Conservation (phyloP, 176 grass and related monocot genomes). For the Ananas comosus region DNA sequence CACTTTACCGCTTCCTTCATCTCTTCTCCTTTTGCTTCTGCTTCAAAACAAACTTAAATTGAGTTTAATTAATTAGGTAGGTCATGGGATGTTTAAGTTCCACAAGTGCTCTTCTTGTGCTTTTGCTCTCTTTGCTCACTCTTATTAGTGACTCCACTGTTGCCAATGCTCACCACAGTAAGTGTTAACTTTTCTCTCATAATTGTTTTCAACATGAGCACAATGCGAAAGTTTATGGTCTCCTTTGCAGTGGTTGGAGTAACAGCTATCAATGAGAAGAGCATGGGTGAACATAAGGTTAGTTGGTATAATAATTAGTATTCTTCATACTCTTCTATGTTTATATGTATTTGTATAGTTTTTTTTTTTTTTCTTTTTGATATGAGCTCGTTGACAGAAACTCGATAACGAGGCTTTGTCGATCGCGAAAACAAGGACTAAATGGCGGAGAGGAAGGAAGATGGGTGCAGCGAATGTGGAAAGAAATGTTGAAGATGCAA, state of each 20-base stretch:
- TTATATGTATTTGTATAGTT: not conserved
- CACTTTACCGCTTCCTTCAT: not conserved
- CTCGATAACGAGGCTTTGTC: not conserved
- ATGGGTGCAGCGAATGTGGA: not conserved
- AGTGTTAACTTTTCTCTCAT: slow-evolving; percentile 6
- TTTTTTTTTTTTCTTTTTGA: not conserved
- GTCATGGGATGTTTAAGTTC: slow-evolving; percentile 12
- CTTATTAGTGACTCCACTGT: slow-evolving; percentile 4
- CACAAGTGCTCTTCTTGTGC: not conserved
- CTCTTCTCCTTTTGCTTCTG: slow-evolving; percentile 1
- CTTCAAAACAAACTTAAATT: not conserved
- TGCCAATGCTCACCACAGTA: slow-evolving; percentile 8
- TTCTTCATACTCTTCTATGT: not conserved
- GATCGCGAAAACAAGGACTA: not conserved
- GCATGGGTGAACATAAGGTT: slow-evolving; percentile 6
- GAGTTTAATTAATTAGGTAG: too few species aligned
- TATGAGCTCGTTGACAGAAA: not conserved
- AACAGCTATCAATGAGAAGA: not conserved
- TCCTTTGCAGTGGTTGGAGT: slow-evolving; percentile 22
- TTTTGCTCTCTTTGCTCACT: slow-evolving; percentile 11
- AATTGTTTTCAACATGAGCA: slow-evolving; percentile 5
- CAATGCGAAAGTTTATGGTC: not conserved
- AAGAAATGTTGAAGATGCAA: slow-evolving; percentile 3
- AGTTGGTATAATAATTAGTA: not conserved
- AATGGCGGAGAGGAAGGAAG: slow-evolving; percentile 22